Base-by-base conservation (phyloP, 176 grass and related monocot species). In the Phoenix dactylifera region DNA sequence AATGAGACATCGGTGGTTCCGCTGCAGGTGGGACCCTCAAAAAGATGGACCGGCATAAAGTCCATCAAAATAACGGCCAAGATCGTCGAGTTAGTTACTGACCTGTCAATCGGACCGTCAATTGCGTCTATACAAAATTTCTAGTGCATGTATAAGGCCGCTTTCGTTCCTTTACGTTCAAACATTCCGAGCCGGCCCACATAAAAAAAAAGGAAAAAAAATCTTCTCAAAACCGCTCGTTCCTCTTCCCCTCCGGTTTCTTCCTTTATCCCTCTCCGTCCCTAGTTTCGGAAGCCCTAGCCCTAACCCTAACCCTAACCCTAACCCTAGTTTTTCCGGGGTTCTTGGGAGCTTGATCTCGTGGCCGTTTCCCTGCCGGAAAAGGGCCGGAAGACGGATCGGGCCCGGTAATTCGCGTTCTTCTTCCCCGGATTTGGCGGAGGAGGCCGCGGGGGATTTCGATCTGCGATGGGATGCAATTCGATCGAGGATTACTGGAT, bases 401-500 rank as follows among this genome's bases (percentile, higher is more conserved):
- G 35, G 7, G 35, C 35, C 35, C 9, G 2, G 35, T 7, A 44
- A 44, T 44, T 62, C 52, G 6, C 16, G 15, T 44, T 51, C 18
- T 63, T 32, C 6, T 26, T 16, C 12, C 1, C 24, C 19, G 5
- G 7, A 29, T 54, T n/a, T 4, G 32, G 55, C 15, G 14, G 14
- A 15, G 14, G 9, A 26, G 28, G 52, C 17, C 39, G 49, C 16
- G 25, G 57, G 30, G 51, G 10, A 44, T 48, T 15, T 57, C 62
- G 24, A 16, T 30, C 49, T 4, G 16, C 6, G 20, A 82, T 82
- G 79, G 66, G 32, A 15, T 62, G 50, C 19, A 57, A 76, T 63
- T 59, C 52, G 29, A 76, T 82, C 48, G 79, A 82, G 16, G 79
- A 82, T 15, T 82, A 76, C 50, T 82, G 79, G 79, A 71, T 82